Base-by-base conservation (phyloP, 441 rosid species). In the Jatropha multifida region DNA sequence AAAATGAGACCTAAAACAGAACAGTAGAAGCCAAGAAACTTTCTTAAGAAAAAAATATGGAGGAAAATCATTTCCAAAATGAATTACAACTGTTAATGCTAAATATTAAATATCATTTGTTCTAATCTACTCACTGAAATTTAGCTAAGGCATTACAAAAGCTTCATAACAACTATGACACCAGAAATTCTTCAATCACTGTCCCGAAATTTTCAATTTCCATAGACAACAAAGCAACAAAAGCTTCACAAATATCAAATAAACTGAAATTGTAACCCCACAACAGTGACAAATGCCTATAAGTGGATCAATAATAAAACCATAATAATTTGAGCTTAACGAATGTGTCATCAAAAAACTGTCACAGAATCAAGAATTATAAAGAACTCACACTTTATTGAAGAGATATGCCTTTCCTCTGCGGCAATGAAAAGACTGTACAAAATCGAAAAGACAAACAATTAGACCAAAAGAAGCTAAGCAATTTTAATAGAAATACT, bases 401-500 rank as follows among this genome's bases (percentile, higher is more conserved):
- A 94, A 92, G 75, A 90, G 98, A 81, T 92, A 94, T n/a, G 98
- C 97, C 83, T 92, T 92, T 78, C 98, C 97, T 65, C 88, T 77
- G 63, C 93, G 93, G 77, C 86, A 81, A 77, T 86, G 93, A 78
- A 94, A 92, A 61, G 88, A 77, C 98, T 92, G 88, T 49, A 32
- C 77, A 64, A 64, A 54, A 74, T 56, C 56, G 78, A 61, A 40
- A 49, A 62, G 49, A 77, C 38, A 77, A 42, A 23, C 0, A 74
- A 73, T 76, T 11, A 26, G 76, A 41, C 26, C 56, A 46, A 56
- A 23, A 41, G 17, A 3, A 48, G 14, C 14, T 62, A 26, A 13
- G 17, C 8, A 55, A 55, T 17, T 14, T 14, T 32, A 32, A 48
- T 55, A 5, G 20, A 54, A 17, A 54, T 14, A 44, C 7, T 40